Conservation (phyloP, 768 basidiomycete species). For the Kondoa subrosea region DNA sequence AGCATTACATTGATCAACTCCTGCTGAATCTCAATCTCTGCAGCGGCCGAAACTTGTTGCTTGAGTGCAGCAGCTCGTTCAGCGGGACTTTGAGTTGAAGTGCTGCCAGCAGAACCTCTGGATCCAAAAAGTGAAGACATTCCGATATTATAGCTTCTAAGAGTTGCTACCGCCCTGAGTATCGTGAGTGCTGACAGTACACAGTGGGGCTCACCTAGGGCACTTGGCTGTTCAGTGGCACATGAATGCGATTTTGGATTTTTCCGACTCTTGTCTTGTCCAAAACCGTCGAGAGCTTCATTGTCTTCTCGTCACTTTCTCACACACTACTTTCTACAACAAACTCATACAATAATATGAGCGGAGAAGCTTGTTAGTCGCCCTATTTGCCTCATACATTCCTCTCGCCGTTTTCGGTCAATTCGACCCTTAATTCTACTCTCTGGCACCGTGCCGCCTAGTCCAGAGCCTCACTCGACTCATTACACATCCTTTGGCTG, state of each 20-base stretch:
- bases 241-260: not conserved
- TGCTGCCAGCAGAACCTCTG: not conserved
- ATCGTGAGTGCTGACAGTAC: too few species aligned
- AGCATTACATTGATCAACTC: conserved; percentile 13
- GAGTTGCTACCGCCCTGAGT: too few species aligned
- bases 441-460: not conserved
- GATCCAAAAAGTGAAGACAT: not conserved
- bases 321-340: not conserved
- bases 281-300: not conserved
- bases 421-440: not conserved
- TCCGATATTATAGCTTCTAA: not conserved
- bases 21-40: conserved; percentile 10
- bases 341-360: conserved; percentile 1
- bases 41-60: not conserved
- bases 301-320: not conserved
- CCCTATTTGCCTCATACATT: not conserved
- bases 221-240: too few species aligned
- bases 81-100: not conserved
- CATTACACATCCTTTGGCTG: not conserved
- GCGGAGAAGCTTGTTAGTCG: conserved; percentile 3
- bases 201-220: too few species aligned
- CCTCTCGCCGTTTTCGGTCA: not conserved
- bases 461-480: not conserved
- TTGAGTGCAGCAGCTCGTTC: not conserved
- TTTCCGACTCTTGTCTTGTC: not conserved